These are phyloP conservation scores for Coemansia sp. DNA, from an alignment of 192 early-diverging fungal genomes.

Conservation along the genomic window DNA sequence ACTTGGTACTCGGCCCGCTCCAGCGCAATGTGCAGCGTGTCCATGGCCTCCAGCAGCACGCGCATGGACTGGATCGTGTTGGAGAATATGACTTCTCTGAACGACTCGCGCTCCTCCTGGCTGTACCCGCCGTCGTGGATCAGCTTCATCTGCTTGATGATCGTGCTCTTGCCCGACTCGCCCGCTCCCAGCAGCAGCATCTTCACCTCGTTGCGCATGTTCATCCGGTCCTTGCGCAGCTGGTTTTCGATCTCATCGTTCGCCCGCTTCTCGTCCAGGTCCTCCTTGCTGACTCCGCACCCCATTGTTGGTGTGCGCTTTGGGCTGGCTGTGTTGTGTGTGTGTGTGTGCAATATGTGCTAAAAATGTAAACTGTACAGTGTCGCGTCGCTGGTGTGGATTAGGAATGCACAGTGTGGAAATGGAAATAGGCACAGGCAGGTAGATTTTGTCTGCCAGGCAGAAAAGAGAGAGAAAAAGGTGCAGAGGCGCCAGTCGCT, in stretches of 20 bases:
- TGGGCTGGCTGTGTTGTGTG: not conserved
- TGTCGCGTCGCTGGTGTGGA: not conserved
- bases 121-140: slow-evolving; percentile 95
- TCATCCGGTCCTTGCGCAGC: slow-evolving; percentile 73
- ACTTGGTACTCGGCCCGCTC: slow-evolving; percentile 62
- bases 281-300: slow-evolving; percentile 80
- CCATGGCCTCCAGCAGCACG: slow-evolving; percentile 94
- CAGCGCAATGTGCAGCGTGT: slow-evolving; percentile 69
- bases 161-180: slow-evolving; percentile 96
- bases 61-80: slow-evolving; percentile 96
- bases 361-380: not conserved
- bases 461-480: not conserved
- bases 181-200: slow-evolving; percentile 92
- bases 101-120: slow-evolving; percentile 81
- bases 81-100: slow-evolving; percentile 93
- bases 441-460: not conserved
- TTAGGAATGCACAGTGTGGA: not conserved
- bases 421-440: not conserved
- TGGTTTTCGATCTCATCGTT: slow-evolving; percentile 92
- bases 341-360: not conserved
- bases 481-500: too few relatives aligned
- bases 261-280: slow-evolving; percentile 71
- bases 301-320: slow-evolving; percentile 58
- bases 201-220: slow-evolving; percentile 88
- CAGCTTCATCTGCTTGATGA: slow-evolving; percentile 97